Evolutionary conservation across 192 early-diverging fungal species (phyloP).

Genomic region (Coemansia sp.): DNA sequence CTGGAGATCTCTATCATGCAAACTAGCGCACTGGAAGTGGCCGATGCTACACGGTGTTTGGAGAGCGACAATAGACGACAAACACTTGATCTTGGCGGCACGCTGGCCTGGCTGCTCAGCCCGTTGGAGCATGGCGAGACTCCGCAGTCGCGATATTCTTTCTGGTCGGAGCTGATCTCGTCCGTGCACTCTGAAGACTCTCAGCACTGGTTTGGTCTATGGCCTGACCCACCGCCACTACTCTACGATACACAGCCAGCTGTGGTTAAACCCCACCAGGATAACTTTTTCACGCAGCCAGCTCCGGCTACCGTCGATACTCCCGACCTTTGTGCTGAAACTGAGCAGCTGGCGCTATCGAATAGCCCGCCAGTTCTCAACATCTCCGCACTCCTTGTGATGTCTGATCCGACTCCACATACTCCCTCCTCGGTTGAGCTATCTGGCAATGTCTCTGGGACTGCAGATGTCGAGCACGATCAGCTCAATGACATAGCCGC

Average conservation of each 20-base stretch:
- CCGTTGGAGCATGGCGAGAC: conserved; percentile 33
- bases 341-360: conserved; percentile 4
- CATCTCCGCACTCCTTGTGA: not conserved
- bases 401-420: not conserved
- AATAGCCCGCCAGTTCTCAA: not conserved
- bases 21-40: not conserved
- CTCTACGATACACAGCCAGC: not conserved
- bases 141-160: conserved; percentile 30
- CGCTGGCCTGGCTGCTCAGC: conserved; percentile 37
- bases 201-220: conserved; percentile 21
- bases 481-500: conserved; percentile 12
- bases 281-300: conserved; percentile 13
- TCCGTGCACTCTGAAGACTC: conserved; percentile 21
- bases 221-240: conserved; percentile 38
- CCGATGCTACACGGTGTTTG: not conserved
- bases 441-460: not conserved
- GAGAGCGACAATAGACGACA: not conserved
- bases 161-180: conserved; percentile 37
- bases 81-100: conserved; percentile 27
- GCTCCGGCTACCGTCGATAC: not conserved
- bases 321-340: conserved; percentile 4
- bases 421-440: not conserved
- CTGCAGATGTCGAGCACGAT: conserved; percentile 7
- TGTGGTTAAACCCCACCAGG: not conserved
- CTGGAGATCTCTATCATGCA: conserved; percentile 32